These are phyloP conservation scores for Artemisia annua DNA, from an alignment of 129 eudicot species.

Conservation along the genomic window DNA sequence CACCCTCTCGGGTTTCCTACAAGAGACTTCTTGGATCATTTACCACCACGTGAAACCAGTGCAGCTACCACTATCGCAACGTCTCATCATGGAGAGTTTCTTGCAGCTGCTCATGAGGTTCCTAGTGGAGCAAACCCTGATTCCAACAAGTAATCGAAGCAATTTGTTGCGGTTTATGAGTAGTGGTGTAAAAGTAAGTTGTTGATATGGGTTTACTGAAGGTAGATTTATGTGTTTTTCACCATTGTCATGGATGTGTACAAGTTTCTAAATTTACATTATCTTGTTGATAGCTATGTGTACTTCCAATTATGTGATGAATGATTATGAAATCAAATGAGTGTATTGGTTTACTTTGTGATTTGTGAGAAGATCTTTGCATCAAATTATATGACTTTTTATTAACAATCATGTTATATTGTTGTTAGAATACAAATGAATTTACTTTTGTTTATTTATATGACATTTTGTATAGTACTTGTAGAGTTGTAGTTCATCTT, in stretches of 20 bases:
- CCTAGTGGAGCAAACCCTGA: slow-evolving; percentile 36
- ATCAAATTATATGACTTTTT: not conserved
- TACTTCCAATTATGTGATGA: slow-evolving; percentile 1
- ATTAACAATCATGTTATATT: slow-evolving; percentile 1
- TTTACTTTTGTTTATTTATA: not conserved
- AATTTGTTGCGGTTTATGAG: not conserved
- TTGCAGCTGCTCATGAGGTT: slow-evolving; percentile 28
- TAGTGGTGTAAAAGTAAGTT: slow-evolving; percentile 1
- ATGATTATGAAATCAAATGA: slow-evolving; percentile 4
- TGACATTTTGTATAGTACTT: not conserved
- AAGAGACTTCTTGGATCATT: slow-evolving; percentile 9
- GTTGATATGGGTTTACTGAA: not conserved
- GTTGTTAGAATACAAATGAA: not conserved
- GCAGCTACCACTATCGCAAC: slow-evolving; percentile 12
- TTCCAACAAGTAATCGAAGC: slow-evolving; percentile 20
- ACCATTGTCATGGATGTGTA: slow-evolving; percentile 3
- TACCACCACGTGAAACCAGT: not conserved
- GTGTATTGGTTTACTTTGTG: not conserved
- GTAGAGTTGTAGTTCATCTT: not conserved
- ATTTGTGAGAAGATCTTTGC: not conserved
- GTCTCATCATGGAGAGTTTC: slow-evolving; percentile 8
- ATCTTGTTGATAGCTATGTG: slow-evolving; percentile 4
- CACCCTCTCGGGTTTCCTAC: slow-evolving; percentile 22
- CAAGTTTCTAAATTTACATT: not conserved
- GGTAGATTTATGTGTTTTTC: not conserved